phyloP scores from a whole-genome alignment of 495 filamentous ascomycete genomes.

The Podospora comata region DNA sequence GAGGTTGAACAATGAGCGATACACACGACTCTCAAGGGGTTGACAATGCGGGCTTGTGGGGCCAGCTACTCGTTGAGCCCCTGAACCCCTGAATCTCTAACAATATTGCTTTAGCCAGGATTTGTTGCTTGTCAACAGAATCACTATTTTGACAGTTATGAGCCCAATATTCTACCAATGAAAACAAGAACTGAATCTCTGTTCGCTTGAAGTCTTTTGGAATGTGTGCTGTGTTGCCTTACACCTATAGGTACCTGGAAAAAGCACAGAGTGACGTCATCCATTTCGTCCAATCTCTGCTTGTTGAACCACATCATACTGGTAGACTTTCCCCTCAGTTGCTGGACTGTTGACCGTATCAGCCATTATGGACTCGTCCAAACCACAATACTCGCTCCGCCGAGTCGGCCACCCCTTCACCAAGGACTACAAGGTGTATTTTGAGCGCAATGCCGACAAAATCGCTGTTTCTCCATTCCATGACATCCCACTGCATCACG shows the following conservation, averaged over 20 bases:
- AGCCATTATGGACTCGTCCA: background rate
- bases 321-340: background rate
- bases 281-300: background rate
- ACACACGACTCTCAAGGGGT: no score
- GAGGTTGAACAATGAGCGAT: background rate
- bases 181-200: no score
- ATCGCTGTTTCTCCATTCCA: slow-evolving; percentile 32
- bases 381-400: slow-evolving; percentile 18
- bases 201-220: no score
- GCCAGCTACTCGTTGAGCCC: no score
- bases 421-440: slow-evolving; percentile 28
- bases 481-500: slow-evolving; percentile 31
- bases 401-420: slow-evolving; percentile 21
- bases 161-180: no score
- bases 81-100: no score
- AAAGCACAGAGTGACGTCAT: background rate
- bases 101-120: no score
- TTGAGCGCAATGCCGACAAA: slow-evolving; percentile 21
- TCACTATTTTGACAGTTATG: no score
- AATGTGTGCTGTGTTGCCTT: background rate
- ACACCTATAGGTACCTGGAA: background rate
- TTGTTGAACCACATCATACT: background rate
- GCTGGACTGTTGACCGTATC: background rate
- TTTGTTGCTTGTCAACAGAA: no score
- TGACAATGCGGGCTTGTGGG: no score